phyloP scores from a whole-genome alignment of 176 grass and related monocot genomes.

The Areca catechu region DNA sequence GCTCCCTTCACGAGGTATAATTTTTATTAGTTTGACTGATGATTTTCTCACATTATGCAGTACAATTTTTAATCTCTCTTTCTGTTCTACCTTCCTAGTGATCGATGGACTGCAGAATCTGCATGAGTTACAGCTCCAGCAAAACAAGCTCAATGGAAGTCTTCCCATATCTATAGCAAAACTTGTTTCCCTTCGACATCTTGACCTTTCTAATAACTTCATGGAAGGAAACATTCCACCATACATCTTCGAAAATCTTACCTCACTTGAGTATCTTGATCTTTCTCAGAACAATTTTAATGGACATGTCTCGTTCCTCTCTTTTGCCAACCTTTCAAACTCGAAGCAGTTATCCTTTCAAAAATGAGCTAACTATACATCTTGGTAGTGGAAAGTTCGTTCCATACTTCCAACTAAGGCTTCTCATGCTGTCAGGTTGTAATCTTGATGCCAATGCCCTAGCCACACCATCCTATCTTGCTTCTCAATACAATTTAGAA shows the following conservation, averaged over 20 bases:
- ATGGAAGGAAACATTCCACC: constrained; percentile 17
- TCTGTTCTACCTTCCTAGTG: too few species aligned
- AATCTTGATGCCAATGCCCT: constrained; percentile 11
- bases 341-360: constrained; percentile 1
- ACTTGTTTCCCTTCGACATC: constrained; percentile 6
- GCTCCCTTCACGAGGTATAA: too few species aligned
- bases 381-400: constrained; percentile 3
- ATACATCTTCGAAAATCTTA: not conserved
- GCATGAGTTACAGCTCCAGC: too few species aligned
- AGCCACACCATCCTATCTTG: constrained; percentile 16
- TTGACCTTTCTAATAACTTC: constrained; percentile 15
- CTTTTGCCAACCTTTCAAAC: constrained; percentile 6
- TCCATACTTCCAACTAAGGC: constrained; percentile 23
- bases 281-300: constrained; percentile 1
- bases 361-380: constrained; percentile 6
- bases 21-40: too few species aligned
- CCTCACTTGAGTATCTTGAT: not conserved
- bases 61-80: too few species aligned
- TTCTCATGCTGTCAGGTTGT: constrained; percentile 22
- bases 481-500: constrained; percentile 9
- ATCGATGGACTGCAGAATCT: too few species aligned
- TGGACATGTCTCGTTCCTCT: constrained; percentile 10
- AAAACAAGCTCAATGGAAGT: constrained; percentile 9
- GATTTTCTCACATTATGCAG: too few species aligned
- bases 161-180: constrained; percentile 7